Evolutionary conservation across 2,329 filamentous ascomycete species (phyloP), one percentile per base, ranked within the genome.

Genomic region (Fusarium oligoseptatum): DNA sequence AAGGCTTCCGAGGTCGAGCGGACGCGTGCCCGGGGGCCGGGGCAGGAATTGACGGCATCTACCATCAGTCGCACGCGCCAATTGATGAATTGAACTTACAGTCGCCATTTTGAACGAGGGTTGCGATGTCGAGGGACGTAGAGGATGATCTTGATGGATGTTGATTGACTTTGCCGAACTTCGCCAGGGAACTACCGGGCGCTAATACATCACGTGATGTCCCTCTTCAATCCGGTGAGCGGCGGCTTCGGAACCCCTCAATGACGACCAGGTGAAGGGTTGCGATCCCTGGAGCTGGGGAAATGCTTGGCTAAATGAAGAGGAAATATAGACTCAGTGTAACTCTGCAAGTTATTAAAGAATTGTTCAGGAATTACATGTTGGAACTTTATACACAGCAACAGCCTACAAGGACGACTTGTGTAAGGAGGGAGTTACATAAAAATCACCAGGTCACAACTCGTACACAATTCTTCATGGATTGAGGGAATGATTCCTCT

Each of bases 71-170:
- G 45, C 65, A 72, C 57, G 64, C 70, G 64, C 71, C 77, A 81
- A 82, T 82, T 80, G 75, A 74, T 66, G 63, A 72, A 75, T 77
- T 80, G 66, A 56, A 92, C 91, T 88, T 90, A 93, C 91, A 88
- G 89, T 88, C 85, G 90, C 90, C 91, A 92, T 92, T 88, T 87
- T 92, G 87, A 85, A 81, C 83, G 81, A 87, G 81, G 84, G 81
- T 84, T 83, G 82, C 80, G 81, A 82, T 84, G 80, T 84, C 80
- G 67, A 80, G 82, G 81, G 84, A 86, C 86, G 84, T 83, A 85
- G 85, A 86, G 83, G 79, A 84, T 85, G 84, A 87, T 86, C 82
- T 83, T 86, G 78, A 77, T 82, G 81, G 83, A 72, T 83, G 83
- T 83, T 84, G 84, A 82, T 81, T 82, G 81, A 84, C 83, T 85